Conservation (phyloP, 495 filamentous ascomycete species). For the Daldinia concentrica region DNA sequence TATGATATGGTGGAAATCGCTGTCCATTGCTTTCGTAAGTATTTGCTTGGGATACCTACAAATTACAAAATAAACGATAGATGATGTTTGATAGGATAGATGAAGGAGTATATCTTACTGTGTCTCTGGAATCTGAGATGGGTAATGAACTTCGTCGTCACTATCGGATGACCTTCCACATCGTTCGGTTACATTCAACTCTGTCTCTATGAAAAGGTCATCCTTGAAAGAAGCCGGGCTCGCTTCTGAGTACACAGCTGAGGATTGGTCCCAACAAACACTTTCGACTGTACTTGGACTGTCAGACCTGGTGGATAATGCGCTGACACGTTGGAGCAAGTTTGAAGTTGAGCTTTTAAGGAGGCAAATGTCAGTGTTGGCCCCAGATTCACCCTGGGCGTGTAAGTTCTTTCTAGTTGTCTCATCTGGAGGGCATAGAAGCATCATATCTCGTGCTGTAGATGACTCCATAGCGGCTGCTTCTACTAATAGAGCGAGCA, state of each 20-base stretch:
- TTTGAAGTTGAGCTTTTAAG: conserved; percentile 1
- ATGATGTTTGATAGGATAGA: not conserved
- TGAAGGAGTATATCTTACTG: not conserved
- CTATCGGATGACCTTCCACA: conserved; percentile 3
- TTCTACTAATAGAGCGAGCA: not conserved
- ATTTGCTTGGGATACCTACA: not conserved
- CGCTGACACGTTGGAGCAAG: not conserved
- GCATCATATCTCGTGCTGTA: not conserved
- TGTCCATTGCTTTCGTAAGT: not conserved
- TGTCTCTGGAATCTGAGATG: not conserved
- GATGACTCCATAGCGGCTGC: conserved; percentile 7
- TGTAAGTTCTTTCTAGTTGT: not conserved
- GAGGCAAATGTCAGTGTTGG: not conserved
- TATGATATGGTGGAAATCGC: not conserved
- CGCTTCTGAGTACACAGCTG: conserved; percentile 8
- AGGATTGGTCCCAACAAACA: conserved; percentile 10
- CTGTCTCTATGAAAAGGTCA: not conserved
- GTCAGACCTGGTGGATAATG: conserved; percentile 12
- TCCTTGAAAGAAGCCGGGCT: conserved; percentile 12
- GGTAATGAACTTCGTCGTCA: not conserved
- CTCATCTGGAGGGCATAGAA: not conserved
- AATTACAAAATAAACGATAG: not conserved
- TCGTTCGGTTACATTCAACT: conserved; percentile 12
- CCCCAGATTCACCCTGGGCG: not conserved
- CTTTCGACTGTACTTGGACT: conserved; percentile 8